Base-by-base conservation (phyloP, 1,284 basidiomycete species). In the Fomitopsis palustris region DNA sequence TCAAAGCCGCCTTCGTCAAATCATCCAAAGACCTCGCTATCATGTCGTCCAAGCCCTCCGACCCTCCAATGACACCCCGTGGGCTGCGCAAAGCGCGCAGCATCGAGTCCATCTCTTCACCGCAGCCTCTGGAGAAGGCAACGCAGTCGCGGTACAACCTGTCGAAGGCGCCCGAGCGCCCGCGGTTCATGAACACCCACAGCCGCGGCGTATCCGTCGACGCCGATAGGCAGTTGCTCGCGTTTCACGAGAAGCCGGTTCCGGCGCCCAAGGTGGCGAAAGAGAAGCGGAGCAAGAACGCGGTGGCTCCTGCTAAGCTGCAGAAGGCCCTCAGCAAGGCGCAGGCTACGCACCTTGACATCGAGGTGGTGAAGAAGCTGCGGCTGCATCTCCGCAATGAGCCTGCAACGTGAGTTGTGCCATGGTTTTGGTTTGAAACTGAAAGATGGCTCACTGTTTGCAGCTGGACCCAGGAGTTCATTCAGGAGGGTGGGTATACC, bases 391-490 rank as follows among this genome's bases (percentile, higher is more conserved):
- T 97, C 27, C 78, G 95, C 59, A 95, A 96, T 67, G 95, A 97
- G 72, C 81, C 87, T 8, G 93, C 95, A 6, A 84, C 79, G 92
- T 92, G 70, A 56, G 74, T 72, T 14, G 17, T 19, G 49, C 6
- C 10, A 6, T 45, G n/a, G 8, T 14, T 23, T 47, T 17, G 16
- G n/a, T n/a, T n/a, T n/a, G 25, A 54, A 53, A 8, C 49, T 4
- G 33, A 54, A 51, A 42, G 51, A 33, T 59, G 10, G 25, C 31
- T 33, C 5, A 37, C 21, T 35, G 12, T 17, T 1, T 7, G 8
- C 29, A 90, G 87, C 51, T 99, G 97, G 96, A 88, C 97, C n/a
- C 82, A 90, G 62, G 85, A 89, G n/a, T 99, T 98, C 70, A 70
- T 98, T 43, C 81, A 82, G 53, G 73, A 84, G 10, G 93, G 94